Evolutionary conservation across 1,284 basidiomycete species (phyloP), one percentile per base, ranked within the genome.

Genomic region (Microbotryum silenes-acaulis): DNA sequence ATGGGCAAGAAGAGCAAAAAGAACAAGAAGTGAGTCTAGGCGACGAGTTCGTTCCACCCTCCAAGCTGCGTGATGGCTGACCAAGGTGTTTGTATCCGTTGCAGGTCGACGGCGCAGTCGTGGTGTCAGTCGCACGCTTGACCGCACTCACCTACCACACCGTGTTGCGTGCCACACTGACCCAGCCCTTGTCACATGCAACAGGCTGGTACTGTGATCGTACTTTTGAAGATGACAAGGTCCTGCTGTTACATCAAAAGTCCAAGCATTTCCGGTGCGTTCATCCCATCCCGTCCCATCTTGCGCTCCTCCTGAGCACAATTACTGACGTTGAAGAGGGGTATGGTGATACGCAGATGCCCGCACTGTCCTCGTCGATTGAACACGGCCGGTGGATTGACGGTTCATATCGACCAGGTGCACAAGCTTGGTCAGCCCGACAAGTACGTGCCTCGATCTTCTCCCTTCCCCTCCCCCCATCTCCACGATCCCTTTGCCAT

Each of bases 401-500:
- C 93, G n/a, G 94, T 98, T 16, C 94, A 98, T 75, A 90, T 96
- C 57, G 92, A 97, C 71, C 94, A 98, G 75, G 94, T 98, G 1
- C 96, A 98, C 77, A 98, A 98, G 76, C 85, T 94, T 27, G 91
- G 97, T 74, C 37, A 42, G 37, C 89, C 93, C 0, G 92, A 97
- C 77, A 91, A 88, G 91, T 96, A 72, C 69, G 87, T 77, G 6
- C 10, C 16, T 20, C 45, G 21, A 33, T 42, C 45, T 18, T 18
- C 29, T 23, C 45, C 27, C 37, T 44, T 48, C 46, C 31, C n/a
- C 50, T 50, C 25, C n/a, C 37, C 16, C 37, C 10, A 14, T 42
- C 37, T 42, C 37, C 14, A 42, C 37, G 16, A 6, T 16, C 37
- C 10, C 37, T 9, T 42, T 12, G 37, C 37, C 37, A 10, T 42